Conservation (phyloP, 1,284 basidiomycete genomes). For the Coniophora puteana region DNA sequence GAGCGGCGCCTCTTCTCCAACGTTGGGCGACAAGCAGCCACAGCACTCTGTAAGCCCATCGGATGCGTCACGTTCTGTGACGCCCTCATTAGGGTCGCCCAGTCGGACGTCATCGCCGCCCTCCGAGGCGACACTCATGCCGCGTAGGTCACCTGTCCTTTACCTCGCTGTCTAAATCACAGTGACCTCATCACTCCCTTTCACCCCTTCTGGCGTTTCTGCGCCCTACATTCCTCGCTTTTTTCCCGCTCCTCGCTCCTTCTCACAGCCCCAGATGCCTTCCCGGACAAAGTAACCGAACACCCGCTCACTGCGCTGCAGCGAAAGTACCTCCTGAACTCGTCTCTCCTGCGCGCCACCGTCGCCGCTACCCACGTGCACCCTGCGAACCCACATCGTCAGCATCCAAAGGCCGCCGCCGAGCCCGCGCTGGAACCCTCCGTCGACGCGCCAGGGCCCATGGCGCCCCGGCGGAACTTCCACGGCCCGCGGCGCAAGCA, state of each 20-base stretch:
- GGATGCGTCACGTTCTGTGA: conserved; percentile 4
- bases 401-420: neutral
- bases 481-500: conserved; percentile 16
- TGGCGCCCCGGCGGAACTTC: conserved; percentile 5
- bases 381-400: conserved; percentile 7
- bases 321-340: conserved; percentile 13
- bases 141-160: conserved; percentile 19
- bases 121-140: conserved; percentile 23
- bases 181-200: too few species aligned
- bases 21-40: conserved; percentile 14
- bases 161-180: neutral
- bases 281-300: conserved; percentile 16
- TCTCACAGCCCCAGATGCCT: conserved; percentile 26
- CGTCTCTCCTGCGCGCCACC: conserved; percentile 22
- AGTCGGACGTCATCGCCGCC: conserved; percentile 23
- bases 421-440: too few species aligned
- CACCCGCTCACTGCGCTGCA: neutral
- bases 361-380: conserved; percentile 17
- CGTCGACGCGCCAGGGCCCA: conserved; percentile 6
- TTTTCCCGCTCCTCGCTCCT: conserved; percentile 3
- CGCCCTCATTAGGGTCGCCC: neutral
- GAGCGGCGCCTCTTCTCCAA: conserved; percentile 1
- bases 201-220: too few species aligned
- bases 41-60: conserved; percentile 12
- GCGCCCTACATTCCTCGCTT: conserved; percentile 3